Conservation (phyloP, 2,329 filamentous ascomycete species). For the Colletotrichum sp. region DNA sequence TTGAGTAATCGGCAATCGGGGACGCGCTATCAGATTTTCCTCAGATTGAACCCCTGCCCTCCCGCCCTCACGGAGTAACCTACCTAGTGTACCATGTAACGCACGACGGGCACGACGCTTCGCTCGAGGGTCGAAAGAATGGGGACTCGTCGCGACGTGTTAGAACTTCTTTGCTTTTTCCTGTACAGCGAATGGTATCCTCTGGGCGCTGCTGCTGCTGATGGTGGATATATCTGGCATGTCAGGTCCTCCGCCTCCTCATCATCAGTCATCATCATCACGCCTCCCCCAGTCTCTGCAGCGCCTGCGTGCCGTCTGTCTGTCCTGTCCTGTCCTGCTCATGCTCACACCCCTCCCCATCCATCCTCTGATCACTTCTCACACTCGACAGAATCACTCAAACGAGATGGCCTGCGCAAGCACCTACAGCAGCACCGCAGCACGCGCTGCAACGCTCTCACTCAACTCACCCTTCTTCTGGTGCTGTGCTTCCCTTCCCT, state of each 20-base stretch:
- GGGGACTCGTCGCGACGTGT: neutral
- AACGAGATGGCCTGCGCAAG: slow-evolving; percentile 15
- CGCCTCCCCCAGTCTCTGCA: neutral
- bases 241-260: neutral
- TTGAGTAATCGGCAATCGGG: too few species aligned
- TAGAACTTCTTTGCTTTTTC: neutral
- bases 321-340: neutral
- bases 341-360: too few species aligned
- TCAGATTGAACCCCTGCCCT: neutral
- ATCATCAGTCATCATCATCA: neutral
- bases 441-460: slow-evolving; percentile 9
- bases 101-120: neutral
- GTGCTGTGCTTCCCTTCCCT: neutral
- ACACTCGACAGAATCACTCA: slow-evolving; percentile 14
- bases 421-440: neutral
- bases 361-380: slow-evolving; percentile 6
- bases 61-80: neutral
- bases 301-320: neutral
- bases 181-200: neutral
- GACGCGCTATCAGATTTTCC: slow-evolving; percentile 13
- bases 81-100: neutral
- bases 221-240: slow-evolving; percentile 7
- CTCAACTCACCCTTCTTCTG: neutral
- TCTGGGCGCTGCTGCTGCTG: neutral
- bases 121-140: neutral